A percentile compares a stretch with the other conserved stretches of the same genome.
Conservation (phyloP, 306 rosid genomes). For the Clitoria ternatea region DNA sequence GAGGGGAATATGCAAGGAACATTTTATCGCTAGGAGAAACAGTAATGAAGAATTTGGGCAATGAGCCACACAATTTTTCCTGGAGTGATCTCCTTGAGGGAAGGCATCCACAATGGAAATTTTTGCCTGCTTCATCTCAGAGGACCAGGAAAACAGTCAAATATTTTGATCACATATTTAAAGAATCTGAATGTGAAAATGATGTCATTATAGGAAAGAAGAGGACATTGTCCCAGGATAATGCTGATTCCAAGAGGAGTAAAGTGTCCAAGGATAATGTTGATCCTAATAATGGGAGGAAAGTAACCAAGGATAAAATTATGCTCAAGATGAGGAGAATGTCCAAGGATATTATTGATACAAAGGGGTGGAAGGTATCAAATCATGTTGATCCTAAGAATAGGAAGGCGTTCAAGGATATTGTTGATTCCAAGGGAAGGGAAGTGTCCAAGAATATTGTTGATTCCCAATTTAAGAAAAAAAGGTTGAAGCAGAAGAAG, state of each 20-base stretch:
- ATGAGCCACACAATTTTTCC: slow-evolving; percentile 32
- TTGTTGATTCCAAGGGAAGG: not conserved
- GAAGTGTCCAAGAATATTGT: not conserved
- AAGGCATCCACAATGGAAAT: slow-evolving; percentile 51
- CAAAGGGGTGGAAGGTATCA: not conserved
- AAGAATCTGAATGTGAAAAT: slow-evolving; percentile 33
- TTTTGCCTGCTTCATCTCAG: slow-evolving; percentile 44
- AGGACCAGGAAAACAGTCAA: slow-evolving; percentile 58
- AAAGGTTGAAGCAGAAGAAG: slow-evolving; percentile 33
- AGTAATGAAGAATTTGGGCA: slow-evolving; percentile 28
- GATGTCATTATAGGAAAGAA: slow-evolving; percentile 37
- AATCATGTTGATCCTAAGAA: slow-evolving; percentile 12
- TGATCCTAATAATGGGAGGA: not conserved
- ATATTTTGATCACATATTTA: slow-evolving; percentile 12
- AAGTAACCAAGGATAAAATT: not conserved
- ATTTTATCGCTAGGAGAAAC: slow-evolving; percentile 45
- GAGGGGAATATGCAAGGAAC: slow-evolving; percentile 41
- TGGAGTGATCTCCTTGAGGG: slow-evolving; percentile 60
- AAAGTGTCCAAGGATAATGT: not conserved
- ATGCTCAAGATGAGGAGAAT: not conserved
- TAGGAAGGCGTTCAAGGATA: not conserved
- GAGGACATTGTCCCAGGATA: slow-evolving; percentile 34
- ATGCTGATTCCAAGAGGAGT: slow-evolving; percentile 14
- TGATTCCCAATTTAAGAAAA: slow-evolving; percentile 16
- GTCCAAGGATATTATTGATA: not conserved